These are phyloP conservation scores for Lablab purpureus DNA, from an alignment of 306 rosid species.

Conservation along the genomic window DNA sequence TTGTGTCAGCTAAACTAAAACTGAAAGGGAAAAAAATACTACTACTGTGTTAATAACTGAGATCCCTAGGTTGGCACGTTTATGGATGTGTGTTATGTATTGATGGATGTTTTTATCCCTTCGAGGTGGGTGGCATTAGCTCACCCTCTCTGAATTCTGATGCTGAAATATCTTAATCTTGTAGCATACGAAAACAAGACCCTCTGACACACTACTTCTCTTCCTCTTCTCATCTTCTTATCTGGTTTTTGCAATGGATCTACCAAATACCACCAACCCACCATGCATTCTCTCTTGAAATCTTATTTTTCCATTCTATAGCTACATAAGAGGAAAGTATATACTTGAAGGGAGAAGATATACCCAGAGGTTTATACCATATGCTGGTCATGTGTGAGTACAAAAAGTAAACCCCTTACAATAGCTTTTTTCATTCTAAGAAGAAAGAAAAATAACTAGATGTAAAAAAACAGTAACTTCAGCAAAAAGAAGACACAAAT, in stretches of 20 bases:
- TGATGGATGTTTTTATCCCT: slow-evolving; percentile 29
- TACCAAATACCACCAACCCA: slow-evolving; percentile 25
- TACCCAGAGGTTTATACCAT: neutral
- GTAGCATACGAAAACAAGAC: slow-evolving; percentile 66
- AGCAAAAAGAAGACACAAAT: slow-evolving; percentile 38
- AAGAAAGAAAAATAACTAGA: neutral
- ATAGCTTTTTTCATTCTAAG: neutral
- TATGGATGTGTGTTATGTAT: neutral
- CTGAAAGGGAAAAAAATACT: slow-evolving; percentile 5
- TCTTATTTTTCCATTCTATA: neutral
- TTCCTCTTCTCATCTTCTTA: slow-evolving; percentile 27
- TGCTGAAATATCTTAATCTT: slow-evolving; percentile 59
- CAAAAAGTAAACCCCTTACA: neutral
- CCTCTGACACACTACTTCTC: slow-evolving; percentile 52
- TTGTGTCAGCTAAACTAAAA: slow-evolving; percentile 44
- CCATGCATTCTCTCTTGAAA: neutral
- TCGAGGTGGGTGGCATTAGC: slow-evolving; percentile 50
- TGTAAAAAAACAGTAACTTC: neutral
- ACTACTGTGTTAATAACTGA: slow-evolving; percentile 35
- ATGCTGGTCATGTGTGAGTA: neutral
- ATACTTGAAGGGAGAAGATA: neutral
- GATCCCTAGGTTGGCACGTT: slow-evolving; percentile 30
- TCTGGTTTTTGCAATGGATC: slow-evolving; percentile 41
- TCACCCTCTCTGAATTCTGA: slow-evolving; percentile 55
- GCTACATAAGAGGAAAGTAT: slow-evolving; percentile 9